Evolutionary conservation across 345 rosid genomes (phyloP), one percentile per base, ranked within the genome.

Genomic region (Brassica nigra): DNA sequence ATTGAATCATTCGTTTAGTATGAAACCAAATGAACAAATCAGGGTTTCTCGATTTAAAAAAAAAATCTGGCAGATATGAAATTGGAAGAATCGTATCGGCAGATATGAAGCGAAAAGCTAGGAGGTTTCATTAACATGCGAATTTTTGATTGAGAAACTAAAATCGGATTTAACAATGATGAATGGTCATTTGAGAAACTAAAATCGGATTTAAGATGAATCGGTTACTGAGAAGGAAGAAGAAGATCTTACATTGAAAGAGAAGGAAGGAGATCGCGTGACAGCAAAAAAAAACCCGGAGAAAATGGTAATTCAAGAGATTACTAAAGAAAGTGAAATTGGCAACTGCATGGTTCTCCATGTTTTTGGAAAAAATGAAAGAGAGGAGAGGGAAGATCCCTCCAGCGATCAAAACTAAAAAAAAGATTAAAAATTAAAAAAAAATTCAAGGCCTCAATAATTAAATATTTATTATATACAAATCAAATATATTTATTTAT

Each of bases 241-340:
- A 71, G 67, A 66, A 65, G 44, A 34, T 36, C 34, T 66, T 72
- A 78, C 82, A 72, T 78, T 28, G 68, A 31, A 28, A 5, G 34
- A 62, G 36, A 52, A 12, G 15, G 54, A 1, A 44, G 54, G 5
- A 44, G 54, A 44, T 30, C 33, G 33, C 2, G 33, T 1, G 5
- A 30, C 33, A 4, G 33, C 27, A 23, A 23, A 23, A 1, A 23
- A 23, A 23, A 23, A 23, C 1, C 27, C 49, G 49, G 44, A 37
- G 33, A 30, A 30, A 30, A 30, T 30, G 33, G 33, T 30, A 4
- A 30, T 3, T 30, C 4, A 30, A 30, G 42, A 37, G 2, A 37
- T 8, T 8, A 2, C 11, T 37, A 37, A 37, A 37, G 42, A 37
- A 37, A 9, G 42, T 37, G 42, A 37, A 37, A 7, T 36, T 37